Conservation (phyloP, 2,329 filamentous ascomycete species). For the Leptographium galeiforme region DNA sequence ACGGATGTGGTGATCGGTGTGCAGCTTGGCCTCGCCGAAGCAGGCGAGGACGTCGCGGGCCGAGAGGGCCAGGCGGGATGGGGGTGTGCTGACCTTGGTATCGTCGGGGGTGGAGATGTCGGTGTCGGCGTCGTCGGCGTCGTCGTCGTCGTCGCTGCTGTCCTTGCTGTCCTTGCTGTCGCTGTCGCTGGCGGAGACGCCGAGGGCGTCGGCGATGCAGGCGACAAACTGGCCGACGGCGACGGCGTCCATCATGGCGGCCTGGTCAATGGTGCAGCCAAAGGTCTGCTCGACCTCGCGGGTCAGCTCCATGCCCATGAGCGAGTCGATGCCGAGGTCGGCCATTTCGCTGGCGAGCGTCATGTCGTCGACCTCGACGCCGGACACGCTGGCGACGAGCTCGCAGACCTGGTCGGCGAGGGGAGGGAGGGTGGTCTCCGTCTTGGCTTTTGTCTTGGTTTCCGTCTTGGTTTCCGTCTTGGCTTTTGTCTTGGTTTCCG, state of each 20-base stretch:
- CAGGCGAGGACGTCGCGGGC: background rate
- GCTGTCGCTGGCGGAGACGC: no score
- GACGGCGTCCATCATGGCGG: slow-evolving; percentile 1
- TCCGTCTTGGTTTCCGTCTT: no score
- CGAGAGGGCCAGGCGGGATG: no score
- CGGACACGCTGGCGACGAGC: slow-evolving; percentile 18
- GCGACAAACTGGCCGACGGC: slow-evolving; percentile 1
- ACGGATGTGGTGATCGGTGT: background rate
- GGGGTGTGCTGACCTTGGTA: background rate
- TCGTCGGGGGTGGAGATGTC: background rate
- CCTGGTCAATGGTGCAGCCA: slow-evolving; percentile 12
- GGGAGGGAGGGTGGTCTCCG: no score
- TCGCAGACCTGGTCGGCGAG: slow-evolving; percentile 4
- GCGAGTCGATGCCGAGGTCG: slow-evolving; percentile 34
- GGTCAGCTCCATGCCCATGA: slow-evolving; percentile 34
- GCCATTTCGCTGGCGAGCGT: slow-evolving; percentile 21
- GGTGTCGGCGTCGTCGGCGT: background rate
- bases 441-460: no score
- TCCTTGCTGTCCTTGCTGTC: background rate
- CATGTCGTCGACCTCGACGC: slow-evolving; percentile 23
- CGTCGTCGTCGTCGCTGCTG: background rate
- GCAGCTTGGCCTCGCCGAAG: background rate
- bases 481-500: no score
- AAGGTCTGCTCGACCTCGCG: slow-evolving; percentile 27
- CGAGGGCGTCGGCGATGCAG: background rate